Evolutionary conservation across 441 rosid genomes (phyloP).

Genomic region (Adansonia grandidieri): DNA sequence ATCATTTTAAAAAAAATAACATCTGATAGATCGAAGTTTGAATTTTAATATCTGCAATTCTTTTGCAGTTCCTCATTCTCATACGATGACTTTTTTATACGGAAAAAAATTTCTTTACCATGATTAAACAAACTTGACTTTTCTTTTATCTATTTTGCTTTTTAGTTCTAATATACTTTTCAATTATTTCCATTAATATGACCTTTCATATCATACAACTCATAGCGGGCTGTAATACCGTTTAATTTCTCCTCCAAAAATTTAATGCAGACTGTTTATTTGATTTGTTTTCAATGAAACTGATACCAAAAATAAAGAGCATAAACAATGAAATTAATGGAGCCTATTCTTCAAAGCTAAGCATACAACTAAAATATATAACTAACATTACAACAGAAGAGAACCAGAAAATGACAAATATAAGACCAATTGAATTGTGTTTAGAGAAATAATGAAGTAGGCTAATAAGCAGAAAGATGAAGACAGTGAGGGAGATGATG

Average conservation of each 20-base stretch:
- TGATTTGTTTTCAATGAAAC: neutral
- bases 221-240: neutral
- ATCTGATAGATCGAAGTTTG: no score
- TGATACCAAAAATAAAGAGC: neutral
- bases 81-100: no score
- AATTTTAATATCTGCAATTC: no score
- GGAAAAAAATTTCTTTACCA: neutral
- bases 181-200: neutral
- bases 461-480: no score
- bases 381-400: neutral
- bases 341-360: neutral
- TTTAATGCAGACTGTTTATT: neutral
- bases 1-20: no score
- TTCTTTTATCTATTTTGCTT: no score
- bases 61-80: no score
- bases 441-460: no score
- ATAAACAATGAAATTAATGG: neutral
- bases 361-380: neutral
- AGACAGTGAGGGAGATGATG: no score
- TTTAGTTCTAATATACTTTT: neutral
- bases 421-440: neutral
- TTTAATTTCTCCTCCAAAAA: neutral
- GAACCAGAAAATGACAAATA: neutral
- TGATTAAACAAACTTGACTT: neutral
- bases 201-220: neutral